These are phyloP conservation scores for Gentiana macrophylla DNA, from an alignment of 257 asterid species.

Conservation along the genomic window DNA sequence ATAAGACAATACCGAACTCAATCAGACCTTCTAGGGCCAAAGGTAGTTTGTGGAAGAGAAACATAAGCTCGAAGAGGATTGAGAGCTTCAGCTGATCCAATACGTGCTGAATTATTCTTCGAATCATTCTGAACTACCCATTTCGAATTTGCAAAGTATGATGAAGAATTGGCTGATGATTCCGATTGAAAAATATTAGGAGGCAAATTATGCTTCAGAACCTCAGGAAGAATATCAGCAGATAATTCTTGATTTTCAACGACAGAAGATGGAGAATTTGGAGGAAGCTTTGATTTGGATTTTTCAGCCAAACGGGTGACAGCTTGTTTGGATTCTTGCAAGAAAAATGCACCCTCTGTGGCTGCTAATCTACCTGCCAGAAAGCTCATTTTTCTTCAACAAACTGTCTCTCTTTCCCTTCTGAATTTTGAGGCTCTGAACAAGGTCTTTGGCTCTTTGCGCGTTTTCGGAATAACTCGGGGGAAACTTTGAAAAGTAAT, in stretches of 20 bases:
- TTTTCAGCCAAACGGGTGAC: conserved; percentile 40
- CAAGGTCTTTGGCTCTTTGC: no score
- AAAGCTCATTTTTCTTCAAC: conserved; percentile 46
- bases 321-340: conserved; percentile 86
- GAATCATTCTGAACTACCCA: conserved; percentile 58
- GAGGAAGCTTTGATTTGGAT: conserved; percentile 7
- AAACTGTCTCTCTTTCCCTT: no score
- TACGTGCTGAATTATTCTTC: conserved; percentile 4
- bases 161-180: conserved; percentile 23
- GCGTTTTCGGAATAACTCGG: no score
- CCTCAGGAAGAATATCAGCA: conserved; percentile 77
- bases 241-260: conserved; percentile 12
- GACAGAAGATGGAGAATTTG: conserved; percentile 14
- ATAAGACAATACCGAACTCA: not conserved
- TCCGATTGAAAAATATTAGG: conserved; percentile 38
- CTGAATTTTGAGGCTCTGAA: no score
- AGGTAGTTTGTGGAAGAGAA: conserved; percentile 76
- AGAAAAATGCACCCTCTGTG: conserved; percentile 74
- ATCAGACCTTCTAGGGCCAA: conserved; percentile 70
- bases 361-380: conserved; percentile 69
- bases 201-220: conserved; percentile 70
- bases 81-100: conserved; percentile 48
- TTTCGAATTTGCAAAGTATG: conserved; percentile 43
- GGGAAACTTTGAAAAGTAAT: no score
- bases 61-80: conserved; percentile 78